These are phyloP conservation scores for Pythium sukuiense DNA, from an alignment of 352 stramenopile species.

Conservation along the genomic window DNA sequence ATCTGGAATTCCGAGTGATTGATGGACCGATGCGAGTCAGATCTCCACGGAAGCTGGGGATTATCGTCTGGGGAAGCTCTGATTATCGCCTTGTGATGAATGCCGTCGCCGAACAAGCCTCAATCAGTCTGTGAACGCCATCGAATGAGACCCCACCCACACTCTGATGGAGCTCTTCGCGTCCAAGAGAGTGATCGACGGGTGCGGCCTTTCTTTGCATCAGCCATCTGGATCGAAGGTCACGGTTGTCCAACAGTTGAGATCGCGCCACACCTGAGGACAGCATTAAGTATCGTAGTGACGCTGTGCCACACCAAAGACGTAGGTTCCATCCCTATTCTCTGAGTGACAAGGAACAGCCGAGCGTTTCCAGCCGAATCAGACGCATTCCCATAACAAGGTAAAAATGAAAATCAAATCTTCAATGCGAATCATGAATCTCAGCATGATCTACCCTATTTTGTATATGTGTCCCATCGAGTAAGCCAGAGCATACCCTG, in stretches of 20 bases:
- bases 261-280: background rate
- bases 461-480: too few species aligned
- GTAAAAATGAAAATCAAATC: too few species aligned
- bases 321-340: background rate
- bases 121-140: background rate
- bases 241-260: background rate
- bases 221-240: background rate
- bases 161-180: background rate
- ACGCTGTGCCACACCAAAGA: background rate
- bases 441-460: too few species aligned
- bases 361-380: background rate
- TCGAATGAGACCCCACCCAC: background rate
- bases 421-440: too few species aligned
- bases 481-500: background rate
- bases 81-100: background rate
- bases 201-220: background rate
- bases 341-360: background rate
- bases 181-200: background rate
- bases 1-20: background rate
- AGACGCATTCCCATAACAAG: background rate
- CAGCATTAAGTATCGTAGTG: background rate
- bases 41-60: background rate
- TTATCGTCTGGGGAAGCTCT: background rate
- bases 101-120: background rate
- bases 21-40: background rate